Evolutionary conservation across 495 filamentous ascomycete genomes (phyloP).

Genomic region (Penicillium cosmopolitanum): DNA sequence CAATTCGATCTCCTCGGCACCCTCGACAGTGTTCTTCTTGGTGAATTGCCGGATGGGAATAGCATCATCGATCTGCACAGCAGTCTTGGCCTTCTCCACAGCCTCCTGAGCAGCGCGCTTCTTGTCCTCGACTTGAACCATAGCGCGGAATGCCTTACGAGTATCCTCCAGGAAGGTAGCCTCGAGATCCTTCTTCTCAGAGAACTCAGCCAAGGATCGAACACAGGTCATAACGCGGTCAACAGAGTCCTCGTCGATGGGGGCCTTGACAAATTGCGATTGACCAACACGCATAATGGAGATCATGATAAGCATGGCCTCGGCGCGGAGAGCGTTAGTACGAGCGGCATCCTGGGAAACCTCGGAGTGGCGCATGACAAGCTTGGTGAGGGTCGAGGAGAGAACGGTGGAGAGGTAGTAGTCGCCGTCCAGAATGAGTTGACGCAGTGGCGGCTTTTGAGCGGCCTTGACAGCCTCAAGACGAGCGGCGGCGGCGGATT

Average conservation of each 20-base stretch:
- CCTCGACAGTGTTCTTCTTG: conserved; percentile 87
- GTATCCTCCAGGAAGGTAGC: conserved; percentile 95
- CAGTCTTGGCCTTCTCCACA: conserved; percentile 87
- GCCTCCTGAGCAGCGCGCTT: conserved; percentile 92
- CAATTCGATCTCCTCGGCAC: conserved; percentile 79
- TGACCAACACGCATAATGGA: conserved; percentile 97
- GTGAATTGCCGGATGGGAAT: conserved; percentile 89
- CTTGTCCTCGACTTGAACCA: conserved; percentile 98
- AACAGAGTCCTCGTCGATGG: conserved; percentile 96
- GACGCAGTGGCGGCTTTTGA: conserved; percentile 92
- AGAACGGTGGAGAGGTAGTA: conserved; percentile 97
- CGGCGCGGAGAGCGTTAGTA: conserved; percentile 91
- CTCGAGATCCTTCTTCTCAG: conserved; percentile 85
- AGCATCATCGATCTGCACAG: conserved; percentile 93
- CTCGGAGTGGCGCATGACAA: conserved; percentile 97
- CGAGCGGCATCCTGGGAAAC: conserved; percentile 84
- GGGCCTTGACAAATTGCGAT: conserved; percentile 94
- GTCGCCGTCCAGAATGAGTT: conserved; percentile 95
- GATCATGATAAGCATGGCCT: conserved; percentile 99
- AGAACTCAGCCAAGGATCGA: conserved; percentile 88
- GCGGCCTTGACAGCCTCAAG: conserved; percentile 96
- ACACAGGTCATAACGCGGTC: conserved; percentile 98
- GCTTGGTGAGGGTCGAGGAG: conserved; percentile 91
- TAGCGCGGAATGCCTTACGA: conserved; percentile 93
- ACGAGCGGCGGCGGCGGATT: conserved; percentile 85